A percentile compares a stretch with the other conserved stretches of the same genome.
phyloP scores from a whole-genome alignment of 1,139 yeast genomes.

The Hyphopichia buzzinii region DNA sequence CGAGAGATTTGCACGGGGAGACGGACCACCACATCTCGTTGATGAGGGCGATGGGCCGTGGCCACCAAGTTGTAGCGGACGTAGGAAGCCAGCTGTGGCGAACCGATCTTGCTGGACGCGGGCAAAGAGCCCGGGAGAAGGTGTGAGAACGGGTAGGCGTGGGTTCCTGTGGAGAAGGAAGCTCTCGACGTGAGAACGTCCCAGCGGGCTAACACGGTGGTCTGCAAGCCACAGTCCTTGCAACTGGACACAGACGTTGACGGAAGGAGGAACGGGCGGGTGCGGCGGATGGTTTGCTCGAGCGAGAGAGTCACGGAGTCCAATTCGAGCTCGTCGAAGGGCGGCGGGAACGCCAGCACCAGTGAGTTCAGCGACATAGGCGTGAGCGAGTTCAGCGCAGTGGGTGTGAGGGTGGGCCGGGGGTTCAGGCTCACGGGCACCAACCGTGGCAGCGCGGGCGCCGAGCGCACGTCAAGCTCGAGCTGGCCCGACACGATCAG shows the following conservation, averaged over 20 bases:
- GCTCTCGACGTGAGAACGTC: conserved; percentile 65
- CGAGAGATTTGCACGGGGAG: conserved; percentile 76
- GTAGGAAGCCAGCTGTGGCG: conserved; percentile 49
- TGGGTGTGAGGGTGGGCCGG: too few relatives aligned
- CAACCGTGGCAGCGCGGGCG: too few relatives aligned
- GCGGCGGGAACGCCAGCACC: conserved; percentile 6
- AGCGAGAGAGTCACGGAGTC: conserved; percentile 62
- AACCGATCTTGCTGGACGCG: conserved; percentile 65
- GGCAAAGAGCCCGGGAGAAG: conserved; percentile 89
- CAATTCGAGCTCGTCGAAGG: conserved; percentile 33
- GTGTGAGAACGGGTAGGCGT: conserved; percentile 93
- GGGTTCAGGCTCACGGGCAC: too few relatives aligned
- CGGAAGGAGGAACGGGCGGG: conserved; percentile 63
- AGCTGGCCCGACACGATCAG: conserved; percentile 79
- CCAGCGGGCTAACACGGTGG: conserved; percentile 80
- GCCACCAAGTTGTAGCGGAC: conserved; percentile 78
- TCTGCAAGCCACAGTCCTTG: conserved; percentile 51
- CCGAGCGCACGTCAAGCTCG: conserved; percentile 21
- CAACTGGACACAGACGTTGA: conserved; percentile 52
- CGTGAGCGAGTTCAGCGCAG: too few relatives aligned
- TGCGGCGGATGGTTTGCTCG: conserved; percentile 64
- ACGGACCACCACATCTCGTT: conserved; percentile 39
- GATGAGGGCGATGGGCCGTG: conserved; percentile 30
- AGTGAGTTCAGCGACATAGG: not conserved
- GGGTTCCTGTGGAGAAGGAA: conserved; percentile 60